Evolutionary conservation across 352 stramenopile genomes (phyloP).

Genomic region (Pythium biforme): DNA sequence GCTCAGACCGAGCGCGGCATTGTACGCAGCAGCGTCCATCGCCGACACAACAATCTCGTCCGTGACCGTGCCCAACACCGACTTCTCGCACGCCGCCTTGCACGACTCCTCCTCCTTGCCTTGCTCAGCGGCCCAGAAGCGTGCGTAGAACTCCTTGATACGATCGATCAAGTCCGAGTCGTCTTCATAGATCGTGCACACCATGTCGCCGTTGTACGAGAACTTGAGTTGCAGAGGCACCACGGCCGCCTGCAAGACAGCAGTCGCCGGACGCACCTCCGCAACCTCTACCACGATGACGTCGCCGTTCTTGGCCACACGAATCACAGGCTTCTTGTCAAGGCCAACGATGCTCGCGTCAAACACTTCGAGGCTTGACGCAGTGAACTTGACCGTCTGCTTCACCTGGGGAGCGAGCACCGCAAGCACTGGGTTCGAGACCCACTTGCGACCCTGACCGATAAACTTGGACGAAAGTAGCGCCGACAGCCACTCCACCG

Average conservation of each 20-base stretch:
- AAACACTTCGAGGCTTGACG: slow-evolving; percentile 14
- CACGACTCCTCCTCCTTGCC: slow-evolving; percentile 61
- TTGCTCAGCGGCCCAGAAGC: slow-evolving; percentile 69
- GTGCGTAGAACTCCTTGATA: slow-evolving; percentile 76
- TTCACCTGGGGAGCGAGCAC: slow-evolving; percentile 46
- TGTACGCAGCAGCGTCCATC: slow-evolving; percentile 61
- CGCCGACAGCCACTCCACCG: slow-evolving; percentile 51
- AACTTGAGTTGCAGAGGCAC: slow-evolving; percentile 63
- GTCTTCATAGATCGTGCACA: slow-evolving; percentile 53
- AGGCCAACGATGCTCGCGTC: slow-evolving; percentile 27
- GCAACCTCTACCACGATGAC: slow-evolving; percentile 52
- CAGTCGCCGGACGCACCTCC: slow-evolving; percentile 56
- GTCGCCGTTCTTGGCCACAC: slow-evolving; percentile 37
- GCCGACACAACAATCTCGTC: slow-evolving; percentile 59
- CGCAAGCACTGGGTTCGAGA: slow-evolving; percentile 57
- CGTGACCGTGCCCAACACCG: slow-evolving; percentile 58
- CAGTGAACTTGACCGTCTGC: slow-evolving; percentile 41
- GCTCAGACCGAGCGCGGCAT: slow-evolving; percentile 46
- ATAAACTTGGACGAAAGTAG: slow-evolving; percentile 58
- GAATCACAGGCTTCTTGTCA: slow-evolving; percentile 42
- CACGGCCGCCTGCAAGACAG: slow-evolving; percentile 39
- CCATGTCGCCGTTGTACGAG: slow-evolving; percentile 40
- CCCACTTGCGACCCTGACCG: slow-evolving; percentile 59
- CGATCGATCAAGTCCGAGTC: slow-evolving; percentile 43
- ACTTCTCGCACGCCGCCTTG: slow-evolving; percentile 52